Conservation (phyloP, 768 basidiomycete genomes). For the Suillus fuscotomentosus region DNA sequence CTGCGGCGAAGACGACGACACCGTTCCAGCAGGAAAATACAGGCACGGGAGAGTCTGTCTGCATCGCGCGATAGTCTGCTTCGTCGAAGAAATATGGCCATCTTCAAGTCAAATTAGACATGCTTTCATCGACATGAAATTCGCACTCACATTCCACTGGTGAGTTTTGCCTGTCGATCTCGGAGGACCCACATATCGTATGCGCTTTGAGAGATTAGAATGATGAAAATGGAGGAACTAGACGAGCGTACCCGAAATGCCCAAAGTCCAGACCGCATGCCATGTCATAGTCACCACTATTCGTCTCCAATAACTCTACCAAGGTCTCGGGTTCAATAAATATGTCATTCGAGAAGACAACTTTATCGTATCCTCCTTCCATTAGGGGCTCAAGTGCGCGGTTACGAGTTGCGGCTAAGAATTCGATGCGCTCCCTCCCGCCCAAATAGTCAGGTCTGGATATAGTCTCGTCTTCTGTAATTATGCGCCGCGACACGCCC, state of each 20-base stretch:
- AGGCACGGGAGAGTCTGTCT: constrained; percentile 38
- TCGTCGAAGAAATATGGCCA: constrained; percentile 45
- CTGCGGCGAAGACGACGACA: constrained; percentile 38
- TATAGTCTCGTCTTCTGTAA: constrained; percentile 26
- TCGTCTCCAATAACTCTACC: constrained; percentile 38
- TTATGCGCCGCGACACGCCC: constrained; percentile 29
- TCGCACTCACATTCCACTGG: constrained; percentile 5
- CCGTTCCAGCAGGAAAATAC: constrained; percentile 49
- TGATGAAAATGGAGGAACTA: too few relatives aligned
- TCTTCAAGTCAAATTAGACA: constrained; percentile 6
- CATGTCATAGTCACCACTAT: constrained; percentile 40
- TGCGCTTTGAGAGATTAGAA: constrained; percentile 14
- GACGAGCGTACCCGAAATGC: constrained; percentile 26
- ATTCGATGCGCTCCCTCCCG: constrained; percentile 32
- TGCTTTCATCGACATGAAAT: background rate
- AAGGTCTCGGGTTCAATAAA: constrained; percentile 39
- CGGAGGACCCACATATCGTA: constrained; percentile 40
- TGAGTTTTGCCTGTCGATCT: constrained; percentile 31
- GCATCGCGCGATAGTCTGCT: constrained; percentile 33
- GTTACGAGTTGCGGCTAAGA: constrained; percentile 40
- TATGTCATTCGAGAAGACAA: constrained; percentile 44
- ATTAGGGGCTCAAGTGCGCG: constrained; percentile 41
- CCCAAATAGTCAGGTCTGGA: constrained; percentile 14
- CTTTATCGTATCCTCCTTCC: constrained; percentile 36
- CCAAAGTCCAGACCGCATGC: constrained; percentile 41